These are phyloP conservation scores for Yarrowia deformans DNA, from an alignment of 805 yeast genomes.

Conservation along the genomic window DNA sequence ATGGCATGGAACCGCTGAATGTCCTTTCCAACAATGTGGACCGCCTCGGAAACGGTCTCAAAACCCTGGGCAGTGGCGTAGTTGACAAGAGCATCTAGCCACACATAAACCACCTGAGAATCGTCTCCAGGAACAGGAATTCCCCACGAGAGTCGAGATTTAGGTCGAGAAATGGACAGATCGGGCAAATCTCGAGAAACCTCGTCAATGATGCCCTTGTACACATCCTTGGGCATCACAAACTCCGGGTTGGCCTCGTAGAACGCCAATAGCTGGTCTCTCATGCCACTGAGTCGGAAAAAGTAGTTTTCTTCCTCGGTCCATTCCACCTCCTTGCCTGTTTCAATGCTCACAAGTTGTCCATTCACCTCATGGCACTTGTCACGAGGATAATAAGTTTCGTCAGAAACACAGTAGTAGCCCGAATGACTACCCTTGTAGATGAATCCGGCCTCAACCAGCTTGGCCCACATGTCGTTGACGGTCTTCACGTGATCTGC, in stretches of 20 bases:
- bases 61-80: conserved; percentile 78
- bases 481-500: conserved; percentile 75
- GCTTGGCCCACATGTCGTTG: conserved; percentile 68
- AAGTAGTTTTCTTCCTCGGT: conserved; percentile 87
- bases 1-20: conserved; percentile 86
- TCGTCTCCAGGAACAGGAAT: conserved; percentile 83
- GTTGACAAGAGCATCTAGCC: conserved; percentile 94
- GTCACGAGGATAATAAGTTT: conserved; percentile 77
- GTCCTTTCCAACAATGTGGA: conserved; percentile 91
- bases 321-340: conserved; percentile 75
- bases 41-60: conserved; percentile 57
- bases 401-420: conserved; percentile 95
- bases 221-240: conserved; percentile 69
- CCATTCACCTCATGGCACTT: conserved; percentile 47
- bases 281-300: conserved; percentile 73
- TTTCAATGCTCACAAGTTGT: conserved; percentile 59
- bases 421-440: conserved; percentile 87
- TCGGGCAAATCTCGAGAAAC: conserved; percentile 63
- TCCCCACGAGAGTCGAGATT: conserved; percentile 84
- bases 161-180: conserved; percentile 87
- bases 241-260: conserved; percentile 61
- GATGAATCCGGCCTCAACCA: conserved; percentile 67
- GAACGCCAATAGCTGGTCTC: conserved; percentile 58
- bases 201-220: conserved; percentile 63
- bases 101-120: conserved; percentile 84